Base-by-base conservation (phyloP, 2,329 filamentous ascomycete genomes). In the Aspergillus sp. region DNA sequence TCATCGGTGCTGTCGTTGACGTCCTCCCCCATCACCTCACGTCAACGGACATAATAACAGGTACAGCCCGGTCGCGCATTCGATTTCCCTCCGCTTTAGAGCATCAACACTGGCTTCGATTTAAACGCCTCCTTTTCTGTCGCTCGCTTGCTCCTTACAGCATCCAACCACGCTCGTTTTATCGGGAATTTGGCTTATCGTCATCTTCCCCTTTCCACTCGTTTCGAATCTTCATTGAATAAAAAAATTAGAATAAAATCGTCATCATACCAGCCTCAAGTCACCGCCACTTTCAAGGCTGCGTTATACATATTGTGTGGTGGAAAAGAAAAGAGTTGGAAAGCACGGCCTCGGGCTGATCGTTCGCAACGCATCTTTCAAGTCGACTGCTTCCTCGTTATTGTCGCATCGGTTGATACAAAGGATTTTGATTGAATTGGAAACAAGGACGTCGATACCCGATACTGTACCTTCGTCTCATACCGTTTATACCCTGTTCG, bases 131-230 rank as follows among this genome's bases (percentile, higher is more conserved):
- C 10, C 17, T 39, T 39, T 39, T 39, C 10, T 20, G 53, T 60
- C 59, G 53, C 53, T 62, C 60, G 54, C 54, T 63, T 53, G 17
- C 53, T 58, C 17, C 37, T 39, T 17, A 20, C 17, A 30, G 25
- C 55, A 58, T 55, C 46, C 47, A 50, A 45, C 42, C 25, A 58
- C 61, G 48, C 51, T 63, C 61, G 57, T 59, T 63, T 59, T 46
- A 43, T 38, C 43, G 30, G 12, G n/a, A 15, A 5, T 20, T 39
- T 12, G 37, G n/a, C 33, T 7, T 12, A 19, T 30, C 25, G 25
- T 12, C 25, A 39, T 39, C 19, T 12, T 12, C 19, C 19, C 37
- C 37, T 19, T 39, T 58, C 57, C 60, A 51, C 60, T 63, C 60
- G 53, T 62, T 63, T 44, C 15, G 9, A 19, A 25, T 15, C 2